Conservation (phyloP, 306 rosid species). For the Dalbergia cultrata region DNA sequence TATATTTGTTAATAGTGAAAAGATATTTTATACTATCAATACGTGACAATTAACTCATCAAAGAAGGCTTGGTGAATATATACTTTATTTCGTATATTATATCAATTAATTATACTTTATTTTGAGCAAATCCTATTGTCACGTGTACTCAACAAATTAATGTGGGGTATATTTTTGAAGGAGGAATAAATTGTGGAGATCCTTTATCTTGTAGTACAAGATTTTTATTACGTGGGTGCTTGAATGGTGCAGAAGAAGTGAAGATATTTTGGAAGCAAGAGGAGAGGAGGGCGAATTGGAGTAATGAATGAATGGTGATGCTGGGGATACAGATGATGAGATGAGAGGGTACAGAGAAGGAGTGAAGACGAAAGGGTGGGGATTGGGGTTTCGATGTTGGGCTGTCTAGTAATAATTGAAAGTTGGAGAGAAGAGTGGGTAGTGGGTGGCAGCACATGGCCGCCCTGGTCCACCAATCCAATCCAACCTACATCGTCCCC, state of each 20-base stretch:
- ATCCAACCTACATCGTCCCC: background rate
- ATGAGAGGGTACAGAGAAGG: background rate
- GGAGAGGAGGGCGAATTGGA: background rate
- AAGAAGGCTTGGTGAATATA: too few species aligned
- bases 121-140: too few species aligned
- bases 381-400: constrained; percentile 11
- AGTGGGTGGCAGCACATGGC: constrained; percentile 43
- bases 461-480: constrained; percentile 41
- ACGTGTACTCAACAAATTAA: too few species aligned
- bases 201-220: too few species aligned
- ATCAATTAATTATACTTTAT: too few species aligned
- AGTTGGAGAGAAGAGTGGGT: background rate
- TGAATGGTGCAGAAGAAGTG: background rate
- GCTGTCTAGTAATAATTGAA: constrained; percentile 40
- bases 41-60: too few species aligned
- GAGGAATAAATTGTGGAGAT: too few species aligned
- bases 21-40: too few species aligned
- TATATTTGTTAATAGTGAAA: too few species aligned
- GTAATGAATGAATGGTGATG: background rate
- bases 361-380: constrained; percentile 14
- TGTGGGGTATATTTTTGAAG: too few species aligned
- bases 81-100: too few species aligned
- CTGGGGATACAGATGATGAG: too few species aligned
- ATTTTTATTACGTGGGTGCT: background rate
- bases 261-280: background rate